Evolutionary conservation across 306 rosid genomes (phyloP), one percentile per base, ranked within the genome.

Genomic region (Dryas drummondii): DNA sequence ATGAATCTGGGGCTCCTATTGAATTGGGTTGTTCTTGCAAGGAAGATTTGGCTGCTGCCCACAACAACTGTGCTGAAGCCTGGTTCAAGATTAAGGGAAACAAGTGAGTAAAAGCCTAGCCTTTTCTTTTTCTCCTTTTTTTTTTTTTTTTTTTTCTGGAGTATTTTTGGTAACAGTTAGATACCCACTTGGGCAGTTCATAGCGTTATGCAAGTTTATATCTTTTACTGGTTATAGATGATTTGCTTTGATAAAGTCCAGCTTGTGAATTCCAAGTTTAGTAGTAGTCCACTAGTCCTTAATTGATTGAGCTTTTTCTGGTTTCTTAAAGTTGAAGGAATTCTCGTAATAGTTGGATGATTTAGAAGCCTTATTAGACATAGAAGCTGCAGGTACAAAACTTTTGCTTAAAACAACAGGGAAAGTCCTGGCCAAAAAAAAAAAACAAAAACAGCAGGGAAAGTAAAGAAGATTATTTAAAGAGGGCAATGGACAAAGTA

Each of bases 71-170:
- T 77, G 99, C 99, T 76, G 99, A 96, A 79, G 82, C 92, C 51
- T 96, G 99, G 99, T 96, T 96, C 87, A 96, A 92, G 84, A 96
- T 96, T 26, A 96, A 80, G 81, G 99, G 99, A 37, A 90, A 92
- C 68, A 87, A 90, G 99, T 96, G 17, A 86, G 96, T 85, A 73
- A 82, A 66, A 32, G 37, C 37, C 37, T 32, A 32, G 37, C 37
- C 37, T 32, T 32, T 32, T 32, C 37, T 32, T 32, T 74, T 72
- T 73, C 73, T 42, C 69, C 69, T 72, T 22, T 59, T 9, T 76
- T 40, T 7, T 26, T 17, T 48, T 79, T 22, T 59, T 9, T 76
- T 40, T 7, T 41, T 17, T 48, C 77, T 83, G 57, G 13, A 19
- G 13, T 66, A 4, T 16, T 75, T 54, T 45, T 48, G 19, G 54